phyloP scores from a whole-genome alignment of 2,329 filamentous ascomycete genomes.

The Paracamarosporium sp. region DNA sequence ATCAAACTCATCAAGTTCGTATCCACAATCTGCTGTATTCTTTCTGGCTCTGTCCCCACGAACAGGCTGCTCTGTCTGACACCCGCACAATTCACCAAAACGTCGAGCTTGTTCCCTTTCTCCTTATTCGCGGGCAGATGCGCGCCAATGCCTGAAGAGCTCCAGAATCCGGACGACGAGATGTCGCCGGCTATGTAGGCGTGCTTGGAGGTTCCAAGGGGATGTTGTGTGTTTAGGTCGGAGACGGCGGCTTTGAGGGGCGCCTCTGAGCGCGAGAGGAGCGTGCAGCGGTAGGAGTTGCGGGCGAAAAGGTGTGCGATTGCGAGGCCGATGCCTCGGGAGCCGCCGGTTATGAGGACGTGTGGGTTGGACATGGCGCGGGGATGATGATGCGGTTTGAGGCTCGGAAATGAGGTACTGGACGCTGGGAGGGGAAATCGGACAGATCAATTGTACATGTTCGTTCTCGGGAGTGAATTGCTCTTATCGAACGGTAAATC shows the following conservation, averaged over 20 bases:
- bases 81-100: slow-evolving; percentile 83
- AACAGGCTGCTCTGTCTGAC: slow-evolving; percentile 71
- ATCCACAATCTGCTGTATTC: slow-evolving; percentile 65
- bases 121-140: background rate
- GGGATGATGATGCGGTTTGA: too few species aligned
- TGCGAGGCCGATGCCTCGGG: slow-evolving; percentile 46
- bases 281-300: slow-evolving; percentile 35
- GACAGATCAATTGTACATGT: background rate
- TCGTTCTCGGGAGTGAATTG: background rate
- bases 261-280: slow-evolving; percentile 37
- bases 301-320: slow-evolving; percentile 44
- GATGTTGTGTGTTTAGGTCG: slow-evolving; percentile 19
- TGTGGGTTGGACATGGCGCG: slow-evolving; percentile 22
- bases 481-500: too few species aligned
- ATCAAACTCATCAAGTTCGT: slow-evolving; percentile 76
- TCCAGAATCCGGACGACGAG: slow-evolving; percentile 33
- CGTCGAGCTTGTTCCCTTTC: slow-evolving; percentile 24
- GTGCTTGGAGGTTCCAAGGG: slow-evolving; percentile 18
- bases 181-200: slow-evolving; percentile 38
- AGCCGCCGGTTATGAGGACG: slow-evolving; percentile 47
- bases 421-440: background rate
- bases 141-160: background rate
- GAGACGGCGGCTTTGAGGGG: slow-evolving; percentile 30
- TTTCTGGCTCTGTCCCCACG: slow-evolving; percentile 57
- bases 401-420: too few species aligned